Evolutionary conservation across 1,284 basidiomycete species (phyloP).

Genomic region (Trametes sp.): DNA sequence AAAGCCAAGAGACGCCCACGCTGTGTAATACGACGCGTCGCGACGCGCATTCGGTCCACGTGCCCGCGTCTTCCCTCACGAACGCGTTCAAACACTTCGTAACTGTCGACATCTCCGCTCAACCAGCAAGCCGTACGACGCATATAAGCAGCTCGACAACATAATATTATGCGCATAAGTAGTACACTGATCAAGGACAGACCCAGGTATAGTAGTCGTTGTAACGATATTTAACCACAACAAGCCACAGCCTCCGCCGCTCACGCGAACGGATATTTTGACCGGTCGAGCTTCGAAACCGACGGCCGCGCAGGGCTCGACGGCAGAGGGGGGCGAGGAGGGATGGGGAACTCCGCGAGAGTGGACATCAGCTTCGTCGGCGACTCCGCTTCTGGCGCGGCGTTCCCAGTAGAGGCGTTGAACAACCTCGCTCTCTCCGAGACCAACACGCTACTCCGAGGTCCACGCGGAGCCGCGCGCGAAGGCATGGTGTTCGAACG

Average conservation of each 20-base stretch:
- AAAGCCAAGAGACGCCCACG: conserved; percentile 2
- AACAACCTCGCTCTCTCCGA: conserved; percentile 55
- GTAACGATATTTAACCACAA: too few species aligned
- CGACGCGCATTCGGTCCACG: conserved; percentile 26
- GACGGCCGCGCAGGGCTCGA: conserved; percentile 34
- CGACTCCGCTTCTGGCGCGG: conserved; percentile 30
- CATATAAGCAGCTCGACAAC: conserved; percentile 9
- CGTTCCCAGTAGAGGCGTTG: conserved; percentile 35
- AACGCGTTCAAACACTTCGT: not conserved
- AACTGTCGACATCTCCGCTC: too few species aligned
- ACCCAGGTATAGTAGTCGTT: not conserved
- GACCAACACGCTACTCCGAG: conserved; percentile 55
- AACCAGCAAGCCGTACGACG: not conserved
- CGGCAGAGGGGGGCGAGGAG: conserved; percentile 49
- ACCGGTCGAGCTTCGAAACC: conserved; percentile 47
- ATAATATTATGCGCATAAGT: conserved; percentile 25
- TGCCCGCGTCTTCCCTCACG: conserved; percentile 20
- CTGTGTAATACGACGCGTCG: conserved; percentile 26
- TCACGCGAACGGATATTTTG: conserved; percentile 46
- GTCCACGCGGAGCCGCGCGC: conserved; percentile 28
- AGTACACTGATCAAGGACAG: conserved; percentile 18
- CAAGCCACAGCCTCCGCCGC: not conserved
- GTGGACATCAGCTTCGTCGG: conserved; percentile 38
- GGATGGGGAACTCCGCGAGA: conserved; percentile 48
- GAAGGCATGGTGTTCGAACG: conserved; percentile 35